Evolutionary conservation across 257 asterid species (phyloP), one percentile per base, ranked within the genome.

Genomic region (Cruciata laevipes): DNA sequence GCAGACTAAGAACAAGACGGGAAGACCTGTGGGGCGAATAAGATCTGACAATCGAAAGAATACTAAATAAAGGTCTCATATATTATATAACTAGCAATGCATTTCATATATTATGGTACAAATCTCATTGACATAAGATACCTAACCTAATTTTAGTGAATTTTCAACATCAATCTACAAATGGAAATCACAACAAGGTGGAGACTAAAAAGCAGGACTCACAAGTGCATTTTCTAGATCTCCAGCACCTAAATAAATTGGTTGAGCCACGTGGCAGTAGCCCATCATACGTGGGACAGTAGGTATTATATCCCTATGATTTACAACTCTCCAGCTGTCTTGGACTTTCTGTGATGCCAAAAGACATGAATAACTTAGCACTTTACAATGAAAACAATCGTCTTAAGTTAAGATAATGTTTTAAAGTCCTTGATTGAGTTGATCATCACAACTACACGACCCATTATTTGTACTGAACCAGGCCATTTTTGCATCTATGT

Each of bases 281-380:
- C 99, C 99, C 99, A 94, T 90, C 79, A 94, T 76, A 57, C 96
- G 96, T 30, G 99, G 99, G 69, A 94, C 97, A 30, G 99, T 90
- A 63, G 99, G 97, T 78, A 94, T 94, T 71, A 90, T 94, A 85
- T 94, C 99, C 74, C 99, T 76, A 67, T 88, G 97, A 81, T 94
- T 94, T 67, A 94, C 96, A 64, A 94, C 84, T 79, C 97, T 83
- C 96, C 97, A 94, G 82, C 96, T 94, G 66, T 88, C 96, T 73
- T 82, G 80, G 68, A 90, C 92, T 83, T 85, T 90, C 99, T 94
- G 87, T 66, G 14, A 66, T 61, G 69, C 65, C 68, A 66, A 23
- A 67, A 73, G 69, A 66, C 66, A 25, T 47, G 9, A 69, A 12
- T n/a, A 61, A 53, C 63, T 67, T 47, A 66, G 32, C 58, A 63